Conservation (phyloP, 2,329 filamentous ascomycete species). For the Mollisia scopiformis region DNA sequence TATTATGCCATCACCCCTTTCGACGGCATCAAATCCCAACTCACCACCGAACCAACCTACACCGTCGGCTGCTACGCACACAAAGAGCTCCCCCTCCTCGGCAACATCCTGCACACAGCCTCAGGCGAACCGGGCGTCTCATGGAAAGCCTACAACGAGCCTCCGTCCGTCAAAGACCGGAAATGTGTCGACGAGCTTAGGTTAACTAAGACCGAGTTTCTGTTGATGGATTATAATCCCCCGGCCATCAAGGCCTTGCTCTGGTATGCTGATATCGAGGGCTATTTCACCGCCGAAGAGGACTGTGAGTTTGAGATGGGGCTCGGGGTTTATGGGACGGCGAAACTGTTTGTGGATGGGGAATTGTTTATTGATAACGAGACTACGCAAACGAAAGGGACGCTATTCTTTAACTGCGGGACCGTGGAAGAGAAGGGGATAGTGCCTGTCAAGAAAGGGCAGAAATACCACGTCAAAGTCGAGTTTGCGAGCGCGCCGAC, state of each 20-base stretch:
- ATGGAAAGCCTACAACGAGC: slow-evolving; percentile 59
- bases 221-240: slow-evolving; percentile 56
- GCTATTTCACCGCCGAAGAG: slow-evolving; percentile 34
- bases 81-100: slow-evolving; percentile 63
- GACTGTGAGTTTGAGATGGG: slow-evolving; percentile 38
- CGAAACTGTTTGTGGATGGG: slow-evolving; percentile 40
- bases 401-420: slow-evolving; percentile 37
- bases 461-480: slow-evolving; percentile 36
- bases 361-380: slow-evolving; percentile 40
- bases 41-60: slow-evolving; percentile 49
- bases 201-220: slow-evolving; percentile 46
- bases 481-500: slow-evolving; percentile 60
- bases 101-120: slow-evolving; percentile 51
- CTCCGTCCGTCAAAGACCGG: slow-evolving; percentile 49
- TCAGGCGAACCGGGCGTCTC: slow-evolving; percentile 59
- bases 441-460: slow-evolving; percentile 33
- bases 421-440: slow-evolving; percentile 38
- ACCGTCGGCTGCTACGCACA: slow-evolving; percentile 67
- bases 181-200: slow-evolving; percentile 53
- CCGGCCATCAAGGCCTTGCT: slow-evolving; percentile 37
- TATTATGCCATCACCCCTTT: slow-evolving; percentile 75
- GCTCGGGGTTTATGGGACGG: slow-evolving; percentile 37
- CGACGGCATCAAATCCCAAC: slow-evolving; percentile 66
- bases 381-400: slow-evolving; percentile 36
- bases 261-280: slow-evolving; percentile 45